Evolutionary conservation across 192 early-diverging fungal species (phyloP).

Genomic region (Backusella circina): DNA sequence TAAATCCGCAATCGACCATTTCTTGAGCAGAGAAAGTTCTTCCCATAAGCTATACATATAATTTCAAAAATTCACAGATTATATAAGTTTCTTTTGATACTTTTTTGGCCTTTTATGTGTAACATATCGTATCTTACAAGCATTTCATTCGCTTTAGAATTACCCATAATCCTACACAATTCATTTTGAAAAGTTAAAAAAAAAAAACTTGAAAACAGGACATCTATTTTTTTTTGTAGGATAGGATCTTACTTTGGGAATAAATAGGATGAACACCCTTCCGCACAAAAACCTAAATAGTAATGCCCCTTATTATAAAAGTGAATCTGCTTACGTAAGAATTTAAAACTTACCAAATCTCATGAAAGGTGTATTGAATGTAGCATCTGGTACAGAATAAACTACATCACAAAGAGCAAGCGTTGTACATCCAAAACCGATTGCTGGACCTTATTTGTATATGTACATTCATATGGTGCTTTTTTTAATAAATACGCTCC

Average conservation of each 20-base stretch:
- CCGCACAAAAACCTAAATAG: constrained; percentile 62
- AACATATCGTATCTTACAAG: constrained; percentile 29
- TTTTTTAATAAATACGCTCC: background rate
- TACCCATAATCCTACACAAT: constrained; percentile 55
- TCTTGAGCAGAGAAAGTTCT: constrained; percentile 51
- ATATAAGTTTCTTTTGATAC: background rate
- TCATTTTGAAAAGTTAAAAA: background rate
- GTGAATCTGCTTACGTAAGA: background rate
- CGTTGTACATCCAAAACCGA: constrained; percentile 68
- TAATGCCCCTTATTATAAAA: background rate
- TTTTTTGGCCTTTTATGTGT: background rate
- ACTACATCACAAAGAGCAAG: constrained; percentile 68
- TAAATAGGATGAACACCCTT: constrained; percentile 66
- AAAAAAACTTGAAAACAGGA: background rate
- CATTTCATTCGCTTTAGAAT: constrained; percentile 57
- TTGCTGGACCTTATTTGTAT: constrained; percentile 53
- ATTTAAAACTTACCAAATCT: constrained; percentile 32
- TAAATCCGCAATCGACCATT: constrained; percentile 52
- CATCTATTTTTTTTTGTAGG: background rate
- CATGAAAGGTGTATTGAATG: constrained; percentile 77
- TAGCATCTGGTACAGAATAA: constrained; percentile 57
- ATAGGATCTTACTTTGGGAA: constrained; percentile 49
- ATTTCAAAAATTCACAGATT: background rate
- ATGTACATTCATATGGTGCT: too few species aligned
- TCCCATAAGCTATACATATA: constrained; percentile 59